Base-by-base conservation (phyloP, 805 yeast genomes). In the Candida cerambycidarum region DNA sequence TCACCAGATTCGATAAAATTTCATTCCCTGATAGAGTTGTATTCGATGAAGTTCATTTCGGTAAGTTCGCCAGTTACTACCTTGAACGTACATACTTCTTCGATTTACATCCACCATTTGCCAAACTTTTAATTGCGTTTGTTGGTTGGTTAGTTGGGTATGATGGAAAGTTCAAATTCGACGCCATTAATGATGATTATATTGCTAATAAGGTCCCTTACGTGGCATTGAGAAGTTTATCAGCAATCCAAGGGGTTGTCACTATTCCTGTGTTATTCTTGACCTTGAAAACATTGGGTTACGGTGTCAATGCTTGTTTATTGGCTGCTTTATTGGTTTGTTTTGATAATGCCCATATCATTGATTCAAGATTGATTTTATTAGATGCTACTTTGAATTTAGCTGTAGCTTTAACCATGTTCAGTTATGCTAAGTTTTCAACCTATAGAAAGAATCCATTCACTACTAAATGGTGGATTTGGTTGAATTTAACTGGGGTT, bases 101-200 rank as follows among this genome's bases (percentile, higher is more conserved):
- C 58, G 99, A 93, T 66, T 80, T 93, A 40, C 99, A 93, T 67
- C 99, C 99, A 8, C 99, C 99, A 16, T 88, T 93, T 64, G 99
- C 96, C 42, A 93, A 93, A 63, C 73, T 93, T 61, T 73, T 90
- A 52, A 88, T 92, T 65, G 98, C 98, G 0, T 75, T 82, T 45
- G 88, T 84, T 30, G 99, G 99, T 32, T 89, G 83, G 74, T 55
- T 93, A 17, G 80, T 84, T 39, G 97, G 97, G 2, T 93, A 88
- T 62, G 82, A 85, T 57, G 99, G 99, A n/a, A 63, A 77, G 10
- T 93, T 89, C 74, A 88, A 89, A 63, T 93, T 92, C 56, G 96
- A 89, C 48, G 80, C 76, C 56, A 90, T 90, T 63, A 97, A 97
- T 32, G 86, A 85, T 52, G 76, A 79, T 45, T 93, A 89, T 64